These are phyloP conservation scores for Rhodomyrtus psidioides DNA, from an alignment of 441 rosid species.

Conservation along the genomic window DNA sequence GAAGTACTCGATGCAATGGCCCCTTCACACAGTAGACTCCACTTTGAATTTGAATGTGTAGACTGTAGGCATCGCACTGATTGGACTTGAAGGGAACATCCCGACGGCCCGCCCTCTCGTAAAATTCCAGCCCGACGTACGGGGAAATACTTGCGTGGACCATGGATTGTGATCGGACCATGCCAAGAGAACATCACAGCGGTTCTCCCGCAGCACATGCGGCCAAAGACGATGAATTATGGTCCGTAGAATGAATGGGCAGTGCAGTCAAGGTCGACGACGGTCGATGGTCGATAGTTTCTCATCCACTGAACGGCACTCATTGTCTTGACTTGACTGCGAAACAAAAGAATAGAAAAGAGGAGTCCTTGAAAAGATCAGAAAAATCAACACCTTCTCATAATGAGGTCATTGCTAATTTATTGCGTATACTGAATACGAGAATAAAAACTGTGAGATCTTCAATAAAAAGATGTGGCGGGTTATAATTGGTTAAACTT, in stretches of 20 bases:
- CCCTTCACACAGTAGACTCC: no score
- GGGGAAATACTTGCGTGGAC: background rate
- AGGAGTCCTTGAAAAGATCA: background rate
- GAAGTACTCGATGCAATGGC: no score
- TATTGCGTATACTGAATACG: background rate
- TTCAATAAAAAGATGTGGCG: background rate
- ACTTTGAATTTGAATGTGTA: no score
- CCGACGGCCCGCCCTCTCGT: no score
- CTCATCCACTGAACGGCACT: background rate
- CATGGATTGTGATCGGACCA: background rate
- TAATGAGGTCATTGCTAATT: background rate
- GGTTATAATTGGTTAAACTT: background rate
- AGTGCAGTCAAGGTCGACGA: background rate
- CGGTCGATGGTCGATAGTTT: background rate
- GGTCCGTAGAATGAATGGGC: no score
- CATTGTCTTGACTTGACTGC: background rate
- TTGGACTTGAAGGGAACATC: no score
- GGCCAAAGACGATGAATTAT: background rate
- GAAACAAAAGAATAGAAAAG: background rate
- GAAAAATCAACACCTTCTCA: background rate
- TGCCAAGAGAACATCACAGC: background rate
- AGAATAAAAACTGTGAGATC: background rate
- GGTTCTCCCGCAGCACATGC: background rate
- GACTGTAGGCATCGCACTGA: no score
- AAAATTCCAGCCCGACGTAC: no score